A percentile compares a stretch with the other conserved stretches of the same genome.
Evolutionary conservation across 202 grass and related monocot genomes (phyloP).

Genomic region (Carex sylvatica): DNA sequence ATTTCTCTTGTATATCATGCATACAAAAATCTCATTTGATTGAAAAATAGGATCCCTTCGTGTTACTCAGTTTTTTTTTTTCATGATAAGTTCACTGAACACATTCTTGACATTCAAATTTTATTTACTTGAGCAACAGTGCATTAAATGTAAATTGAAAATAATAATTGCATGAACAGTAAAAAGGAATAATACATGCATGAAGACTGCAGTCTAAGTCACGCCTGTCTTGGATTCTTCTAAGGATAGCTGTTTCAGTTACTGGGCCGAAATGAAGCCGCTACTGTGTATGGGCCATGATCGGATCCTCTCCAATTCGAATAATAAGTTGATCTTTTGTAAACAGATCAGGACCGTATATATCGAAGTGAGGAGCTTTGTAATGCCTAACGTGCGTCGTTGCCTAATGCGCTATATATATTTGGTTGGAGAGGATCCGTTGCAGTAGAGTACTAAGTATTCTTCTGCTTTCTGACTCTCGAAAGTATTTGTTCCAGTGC

Average conservation of each 20-base stretch:
- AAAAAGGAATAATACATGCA: neutral
- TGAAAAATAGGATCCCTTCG: neutral
- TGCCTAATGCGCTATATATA: too few species aligned
- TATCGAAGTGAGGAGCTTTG: neutral
- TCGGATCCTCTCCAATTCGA: neutral
- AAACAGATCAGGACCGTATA: neutral
- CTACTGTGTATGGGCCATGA: neutral
- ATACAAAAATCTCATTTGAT: neutral
- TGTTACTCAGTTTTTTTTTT: neutral
- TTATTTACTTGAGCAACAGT: neutral
- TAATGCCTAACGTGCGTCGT: neutral
- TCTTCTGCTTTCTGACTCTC: neutral
- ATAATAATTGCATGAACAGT: constrained; percentile 1
- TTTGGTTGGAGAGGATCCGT: neutral
- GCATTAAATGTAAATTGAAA: neutral
- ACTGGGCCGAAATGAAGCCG: neutral
- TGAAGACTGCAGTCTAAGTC: neutral
- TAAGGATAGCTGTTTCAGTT: neutral
- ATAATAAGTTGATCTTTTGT: neutral
- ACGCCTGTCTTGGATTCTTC: neutral
- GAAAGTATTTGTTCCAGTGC: neutral
- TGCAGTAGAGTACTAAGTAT: too few species aligned
- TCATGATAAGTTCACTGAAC: neutral
- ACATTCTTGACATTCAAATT: neutral
- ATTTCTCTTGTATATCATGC: neutral